Conservation (phyloP, 768 basidiomycete species). For the Boletus rubroflammeus region DNA sequence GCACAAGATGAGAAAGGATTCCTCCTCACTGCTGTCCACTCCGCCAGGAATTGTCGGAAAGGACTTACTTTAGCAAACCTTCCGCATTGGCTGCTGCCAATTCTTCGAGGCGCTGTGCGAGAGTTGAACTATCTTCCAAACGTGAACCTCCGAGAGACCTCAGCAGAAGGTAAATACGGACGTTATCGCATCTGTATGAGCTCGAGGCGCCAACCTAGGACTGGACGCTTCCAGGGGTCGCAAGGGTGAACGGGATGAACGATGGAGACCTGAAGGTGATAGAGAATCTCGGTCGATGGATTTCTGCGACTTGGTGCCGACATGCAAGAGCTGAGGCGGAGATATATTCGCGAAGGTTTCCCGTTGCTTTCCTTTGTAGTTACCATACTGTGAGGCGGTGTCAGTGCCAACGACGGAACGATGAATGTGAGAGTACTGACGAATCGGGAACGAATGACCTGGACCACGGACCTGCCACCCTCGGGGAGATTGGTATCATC, state of each 20-base stretch:
- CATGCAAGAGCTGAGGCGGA: constrained; percentile 31
- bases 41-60: background rate
- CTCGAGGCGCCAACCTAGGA: constrained; percentile 24
- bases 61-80: constrained; percentile 67
- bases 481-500: constrained; percentile 17
- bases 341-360: constrained; percentile 36
- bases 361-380: constrained; percentile 55
- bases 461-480: constrained; percentile 46
- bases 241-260: constrained; percentile 21
- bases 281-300: constrained; percentile 19
- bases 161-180: constrained; percentile 32
- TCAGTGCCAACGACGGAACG: constrained; percentile 8
- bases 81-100: constrained; percentile 76
- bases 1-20: constrained; percentile 2
- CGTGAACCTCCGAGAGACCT: constrained; percentile 9
- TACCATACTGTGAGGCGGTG: constrained; percentile 44
- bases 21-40: background rate
- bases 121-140: constrained; percentile 49
- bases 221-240: constrained; percentile 21
- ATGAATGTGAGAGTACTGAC: constrained; percentile 38
- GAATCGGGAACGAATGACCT: constrained; percentile 60
- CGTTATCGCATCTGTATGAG: constrained; percentile 52
- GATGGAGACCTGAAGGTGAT: constrained; percentile 11
- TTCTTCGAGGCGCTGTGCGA: constrained; percentile 80
- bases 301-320: constrained; percentile 18